Evolutionary conservation across 495 filamentous ascomycete genomes (phyloP).

Genomic region (Terfezia boudieri): DNA sequence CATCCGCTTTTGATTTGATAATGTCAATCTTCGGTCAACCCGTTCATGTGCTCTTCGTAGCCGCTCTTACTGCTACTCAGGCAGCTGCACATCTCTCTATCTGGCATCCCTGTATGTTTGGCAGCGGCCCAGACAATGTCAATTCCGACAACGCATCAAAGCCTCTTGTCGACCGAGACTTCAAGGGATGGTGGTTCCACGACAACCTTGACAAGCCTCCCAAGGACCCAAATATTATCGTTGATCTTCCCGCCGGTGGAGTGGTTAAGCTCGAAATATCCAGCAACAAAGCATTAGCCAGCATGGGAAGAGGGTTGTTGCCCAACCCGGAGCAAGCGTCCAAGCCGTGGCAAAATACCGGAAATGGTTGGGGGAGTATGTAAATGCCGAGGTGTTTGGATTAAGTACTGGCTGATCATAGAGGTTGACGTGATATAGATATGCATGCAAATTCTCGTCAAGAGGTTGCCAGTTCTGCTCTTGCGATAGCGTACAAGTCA

Average conservation of each 20-base stretch:
- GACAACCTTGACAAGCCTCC: slow-evolving; percentile 12
- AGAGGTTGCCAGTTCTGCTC: slow-evolving; percentile 27
- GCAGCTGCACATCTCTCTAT: slow-evolving; percentile 2
- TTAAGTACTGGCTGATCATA: neutral
- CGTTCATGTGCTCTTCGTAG: too few species aligned
- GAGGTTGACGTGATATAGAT: neutral
- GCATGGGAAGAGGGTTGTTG: slow-evolving; percentile 17
- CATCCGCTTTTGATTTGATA: too few species aligned
- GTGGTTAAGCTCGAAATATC: slow-evolving; percentile 30
- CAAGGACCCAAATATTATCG: slow-evolving; percentile 22
- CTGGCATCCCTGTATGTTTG: slow-evolving; percentile 6
- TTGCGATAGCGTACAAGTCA: slow-evolving; percentile 30
- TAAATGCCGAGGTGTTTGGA: neutral
- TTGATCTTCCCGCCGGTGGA: slow-evolving; percentile 29
- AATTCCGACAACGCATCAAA: slow-evolving; percentile 11
- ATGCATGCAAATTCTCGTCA: slow-evolving; percentile 7
- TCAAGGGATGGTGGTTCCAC: slow-evolving; percentile 12
- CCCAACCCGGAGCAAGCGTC: slow-evolving; percentile 6
- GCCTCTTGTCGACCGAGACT: slow-evolving; percentile 7
- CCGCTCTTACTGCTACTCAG: too few species aligned
- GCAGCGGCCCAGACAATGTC: slow-evolving; percentile 8
- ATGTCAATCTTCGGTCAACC: too few species aligned
- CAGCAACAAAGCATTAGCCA: slow-evolving; percentile 28
- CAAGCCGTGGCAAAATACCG: slow-evolving; percentile 6
- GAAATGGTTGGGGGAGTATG: slow-evolving; percentile 7